Base-by-base conservation (phyloP, 495 filamentous ascomycete genomes). In the Penicillium atrosanguineum region DNA sequence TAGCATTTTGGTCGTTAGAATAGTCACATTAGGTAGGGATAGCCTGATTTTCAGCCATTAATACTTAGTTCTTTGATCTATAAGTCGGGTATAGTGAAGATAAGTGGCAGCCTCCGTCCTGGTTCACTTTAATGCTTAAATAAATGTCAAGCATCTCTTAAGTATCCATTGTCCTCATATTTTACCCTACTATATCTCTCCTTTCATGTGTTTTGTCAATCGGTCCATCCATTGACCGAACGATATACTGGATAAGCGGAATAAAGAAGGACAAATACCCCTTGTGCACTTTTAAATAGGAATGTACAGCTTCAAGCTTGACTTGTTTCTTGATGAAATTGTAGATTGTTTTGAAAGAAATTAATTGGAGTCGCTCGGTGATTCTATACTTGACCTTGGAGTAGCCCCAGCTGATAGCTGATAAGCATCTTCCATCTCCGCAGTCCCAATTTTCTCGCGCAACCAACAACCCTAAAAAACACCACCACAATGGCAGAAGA, bases 231-330 rank as follows among this genome's bases (percentile, higher is more conserved):
- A 28, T 53, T 34, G 36, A 19, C 51, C 47, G 20, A 38, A 44
- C 26, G 48, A 44, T 39, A 34, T 44, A 31, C 39, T 44, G 47
- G 60, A 48, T 49, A 41, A 28, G 39, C 46, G 53, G 48, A 56
- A 38, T 6, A 57, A 52, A 44, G 19, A 47, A 59, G 55, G 45
- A 60, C 34, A 51, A 60, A 67, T 67, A 67, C 63, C 64, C 63
- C 64, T 39, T 58, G 43, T 46, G 64, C 55, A 51, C 59, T 57
- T 28, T 60, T 52, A n/a, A 60, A 64, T 62, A 65, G 62, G 62
- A 57, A 59, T 60, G 48, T 29, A 53, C 29, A 50, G 36, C 46
- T 51, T 55, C 50, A 12, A 43, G 52, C 53, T 56, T 37, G 16
- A 34, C 28, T 34, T 34, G 5, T 23, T 23, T 23, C 23, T 2